These are phyloP conservation scores for Spiromastix sp. DNA, from an alignment of 2,329 filamentous ascomycete species.

Conservation along the genomic window DNA sequence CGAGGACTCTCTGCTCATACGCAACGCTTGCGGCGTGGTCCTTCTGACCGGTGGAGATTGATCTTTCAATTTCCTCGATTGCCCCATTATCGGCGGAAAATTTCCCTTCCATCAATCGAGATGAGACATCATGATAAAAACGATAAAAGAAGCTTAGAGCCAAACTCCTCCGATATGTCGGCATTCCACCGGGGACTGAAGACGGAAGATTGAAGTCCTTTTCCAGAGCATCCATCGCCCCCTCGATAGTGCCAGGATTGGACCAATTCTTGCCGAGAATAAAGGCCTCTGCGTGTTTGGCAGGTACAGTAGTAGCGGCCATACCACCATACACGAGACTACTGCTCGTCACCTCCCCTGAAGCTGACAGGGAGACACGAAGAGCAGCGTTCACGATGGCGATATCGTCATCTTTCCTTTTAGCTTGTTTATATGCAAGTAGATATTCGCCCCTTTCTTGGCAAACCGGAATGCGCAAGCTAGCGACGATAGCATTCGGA, in stretches of 20 bases:
- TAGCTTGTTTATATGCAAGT: conserved; percentile 88
- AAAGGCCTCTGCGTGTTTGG: conserved; percentile 65
- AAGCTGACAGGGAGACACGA: conserved; percentile 59
- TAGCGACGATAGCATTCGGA: conserved; percentile 71
- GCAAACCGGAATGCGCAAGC: conserved; percentile 73
- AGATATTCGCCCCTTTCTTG: conserved; percentile 70
- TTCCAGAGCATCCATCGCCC: conserved; percentile 79
- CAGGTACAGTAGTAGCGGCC: conserved; percentile 83
- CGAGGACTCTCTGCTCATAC: conserved; percentile 73
- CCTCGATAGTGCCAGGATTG: conserved; percentile 74
- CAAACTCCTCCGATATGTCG: conserved; percentile 83
- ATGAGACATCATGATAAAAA: conserved; percentile 84
- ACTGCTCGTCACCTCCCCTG: conserved; percentile 59
- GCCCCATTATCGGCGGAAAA: conserved; percentile 59
- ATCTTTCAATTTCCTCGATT: conserved; percentile 73
- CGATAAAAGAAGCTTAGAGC: conserved; percentile 93
- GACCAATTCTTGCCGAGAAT: conserved; percentile 70
- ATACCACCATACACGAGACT: conserved; percentile 90
- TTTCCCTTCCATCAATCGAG: conserved; percentile 38
- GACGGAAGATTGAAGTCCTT: conserved; percentile 81
- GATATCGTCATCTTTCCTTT: conserved; percentile 96
- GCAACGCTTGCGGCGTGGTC: conserved; percentile 64
- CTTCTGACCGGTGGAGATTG: conserved; percentile 68
- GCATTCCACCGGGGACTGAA: conserved; percentile 93
- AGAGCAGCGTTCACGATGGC: conserved; percentile 90